phyloP scores from a whole-genome alignment of 768 basidiomycete species.

The Boletus patriciae region DNA sequence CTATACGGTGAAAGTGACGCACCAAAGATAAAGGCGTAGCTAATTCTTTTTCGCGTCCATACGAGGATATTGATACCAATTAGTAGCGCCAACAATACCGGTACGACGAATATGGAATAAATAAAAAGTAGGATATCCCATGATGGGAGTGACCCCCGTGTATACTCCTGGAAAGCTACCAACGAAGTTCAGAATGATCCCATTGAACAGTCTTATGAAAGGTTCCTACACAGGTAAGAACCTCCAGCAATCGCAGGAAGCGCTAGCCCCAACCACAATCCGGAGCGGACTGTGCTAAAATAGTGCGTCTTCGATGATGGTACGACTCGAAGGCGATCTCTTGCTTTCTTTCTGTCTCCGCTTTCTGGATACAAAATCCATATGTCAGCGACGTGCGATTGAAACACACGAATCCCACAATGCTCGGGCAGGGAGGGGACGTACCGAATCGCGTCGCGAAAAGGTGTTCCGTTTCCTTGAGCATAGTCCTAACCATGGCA shows the following conservation, averaged over 20 bases:
- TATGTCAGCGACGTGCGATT: neutral
- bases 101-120: conserved; percentile 74
- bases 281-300: conserved; percentile 72
- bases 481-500: conserved; percentile 59
- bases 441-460: conserved; percentile 77
- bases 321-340: conserved; percentile 59
- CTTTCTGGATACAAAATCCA: conserved; percentile 37
- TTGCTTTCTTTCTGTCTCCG: conserved; percentile 80
- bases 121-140: conserved; percentile 77
- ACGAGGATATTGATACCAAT: conserved; percentile 80
- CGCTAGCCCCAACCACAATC: conserved; percentile 67
- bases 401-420: neutral
- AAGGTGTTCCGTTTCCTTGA: conserved; percentile 71
- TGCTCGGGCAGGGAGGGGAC: conserved; percentile 22
- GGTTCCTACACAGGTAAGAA: conserved; percentile 50
- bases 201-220: neutral
- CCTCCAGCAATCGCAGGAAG: conserved; percentile 68
- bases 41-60: conserved; percentile 77
- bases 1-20: conserved; percentile 12
- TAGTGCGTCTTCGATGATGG: conserved; percentile 58
- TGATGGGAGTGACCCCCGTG: conserved; percentile 56
- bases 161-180: conserved; percentile 55
- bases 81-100: conserved; percentile 70
- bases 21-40: conserved; percentile 92
- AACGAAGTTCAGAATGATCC: neutral